phyloP scores from a whole-genome alignment of 441 rosid genomes.

The Syzygium malaccense region DNA sequence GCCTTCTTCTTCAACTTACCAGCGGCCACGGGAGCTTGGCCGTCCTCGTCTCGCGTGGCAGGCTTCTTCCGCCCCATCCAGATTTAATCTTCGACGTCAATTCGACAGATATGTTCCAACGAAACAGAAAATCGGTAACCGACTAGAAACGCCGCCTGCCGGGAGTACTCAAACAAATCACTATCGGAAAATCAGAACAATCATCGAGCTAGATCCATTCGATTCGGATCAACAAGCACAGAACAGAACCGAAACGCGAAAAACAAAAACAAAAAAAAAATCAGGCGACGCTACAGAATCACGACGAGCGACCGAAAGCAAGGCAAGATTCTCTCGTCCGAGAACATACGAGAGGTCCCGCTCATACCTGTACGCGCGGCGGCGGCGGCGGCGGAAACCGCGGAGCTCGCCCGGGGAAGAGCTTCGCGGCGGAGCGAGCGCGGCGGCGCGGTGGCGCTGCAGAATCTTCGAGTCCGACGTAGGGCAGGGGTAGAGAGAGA shows the following conservation, averaged over 20 bases:
- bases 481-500: background rate
- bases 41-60: conserved; percentile 44
- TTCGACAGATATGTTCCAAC: background rate
- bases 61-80: conserved; percentile 79
- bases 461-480: background rate
- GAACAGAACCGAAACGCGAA: background rate
- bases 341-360: background rate
- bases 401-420: background rate
- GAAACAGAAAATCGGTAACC: background rate
- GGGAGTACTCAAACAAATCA: background rate
- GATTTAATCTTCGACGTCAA: background rate
- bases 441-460: background rate
- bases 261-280: background rate
- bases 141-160: background rate
- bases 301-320: background rate
- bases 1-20: conserved; percentile 74
- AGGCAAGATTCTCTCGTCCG: background rate
- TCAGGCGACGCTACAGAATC: background rate
- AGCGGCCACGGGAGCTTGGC: conserved; percentile 26
- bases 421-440: background rate
- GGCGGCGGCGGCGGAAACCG: background rate
- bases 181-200: background rate
- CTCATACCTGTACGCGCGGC: background rate
- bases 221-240: background rate
- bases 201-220: background rate